Base-by-base conservation (phyloP, 371 early-diverging fungal genomes). In the Coemansia sp. region DNA sequence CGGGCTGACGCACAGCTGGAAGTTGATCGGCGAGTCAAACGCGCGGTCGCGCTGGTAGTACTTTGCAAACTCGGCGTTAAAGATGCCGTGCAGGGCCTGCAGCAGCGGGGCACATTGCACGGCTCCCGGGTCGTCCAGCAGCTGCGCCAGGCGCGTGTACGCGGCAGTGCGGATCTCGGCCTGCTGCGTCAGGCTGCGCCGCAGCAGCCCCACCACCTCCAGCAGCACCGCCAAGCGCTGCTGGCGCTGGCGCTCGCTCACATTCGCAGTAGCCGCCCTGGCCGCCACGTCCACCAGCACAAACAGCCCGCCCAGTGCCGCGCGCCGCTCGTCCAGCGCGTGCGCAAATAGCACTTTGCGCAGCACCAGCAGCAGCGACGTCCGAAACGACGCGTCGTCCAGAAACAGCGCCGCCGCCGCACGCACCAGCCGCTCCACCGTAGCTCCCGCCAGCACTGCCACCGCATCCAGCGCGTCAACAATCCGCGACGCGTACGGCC, bases 161-260 rank as follows among this genome's bases (percentile, higher is more conserved):
- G 70, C 39, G 30, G 49, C 45, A 0, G 55, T 43, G 9, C 75
- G 60, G 4, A 79, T 55, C 34, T 78, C 71, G 2, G 66, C 54
- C 64, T 79, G 76, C 63, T 79, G 79, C 39, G 68, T 69, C 57
- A 77, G 36, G 20, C 79, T 68, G 7, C 78, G 74, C 13, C 79
- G 70, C 49, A 79, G n/a, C n/a, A 79, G 63, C 7, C 79, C 79
- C 13, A 76, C 34, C 9, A 68, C 48, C 30, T 79, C 79, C 3
- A 79, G 68, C 41, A 76, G 52, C 16, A 63, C 65, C 4, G 74
- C 52, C 34, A 60, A 38, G 7, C 57, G 63, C 42, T 43, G 49
- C 36, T 48, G 16, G 13, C 20, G 10, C 10, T 11, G 7, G 26
- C 42, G 36, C 11, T 8, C 45, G 11, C 30, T 38, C 16, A 32